Percentiles rank a stretch among this genome's conserved stretches.
Conservation (phyloP, 139 green algal genomes). For the Closterium sp. region DNA sequence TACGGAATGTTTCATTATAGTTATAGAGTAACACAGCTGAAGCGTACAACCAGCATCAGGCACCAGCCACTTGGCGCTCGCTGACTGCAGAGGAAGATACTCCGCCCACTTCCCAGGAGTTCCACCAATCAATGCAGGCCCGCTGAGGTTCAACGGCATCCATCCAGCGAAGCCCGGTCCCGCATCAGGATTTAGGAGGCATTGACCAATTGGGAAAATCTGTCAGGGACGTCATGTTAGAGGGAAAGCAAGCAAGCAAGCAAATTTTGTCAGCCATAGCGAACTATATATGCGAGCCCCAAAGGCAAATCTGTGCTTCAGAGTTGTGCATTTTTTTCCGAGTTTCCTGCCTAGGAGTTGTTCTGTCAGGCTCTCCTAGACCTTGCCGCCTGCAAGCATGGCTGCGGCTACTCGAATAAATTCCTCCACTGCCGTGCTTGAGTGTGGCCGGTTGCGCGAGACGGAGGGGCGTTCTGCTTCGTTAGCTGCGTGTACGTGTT, state of each 20-base stretch:
- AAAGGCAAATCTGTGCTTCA: too few relatives aligned
- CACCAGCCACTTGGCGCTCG: neutral
- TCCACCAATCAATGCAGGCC: neutral
- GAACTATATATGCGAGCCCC: too few relatives aligned
- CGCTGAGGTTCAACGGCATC: neutral
- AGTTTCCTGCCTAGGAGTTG: neutral
- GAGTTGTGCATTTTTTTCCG: too few relatives aligned
- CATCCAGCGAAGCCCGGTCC: too few relatives aligned
- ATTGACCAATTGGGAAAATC: neutral
- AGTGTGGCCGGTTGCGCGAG: neutral
- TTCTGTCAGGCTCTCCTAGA: neutral
- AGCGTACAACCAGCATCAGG: too few relatives aligned
- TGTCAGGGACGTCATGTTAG: neutral
- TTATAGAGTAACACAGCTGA: too few relatives aligned
- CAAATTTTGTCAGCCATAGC: too few relatives aligned
- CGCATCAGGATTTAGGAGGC: too few relatives aligned
- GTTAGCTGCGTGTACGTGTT: neutral
- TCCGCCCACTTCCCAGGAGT: neutral
- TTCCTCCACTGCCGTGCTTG: neutral
- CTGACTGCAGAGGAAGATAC: neutral
- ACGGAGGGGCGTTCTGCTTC: neutral
- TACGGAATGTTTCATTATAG: too few relatives aligned
- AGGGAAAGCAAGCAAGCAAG: too few relatives aligned
- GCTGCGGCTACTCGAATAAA: neutral
- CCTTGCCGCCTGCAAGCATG: neutral